Conservation (phyloP, 1,284 basidiomycete genomes). For the Puccinia polysora region DNA sequence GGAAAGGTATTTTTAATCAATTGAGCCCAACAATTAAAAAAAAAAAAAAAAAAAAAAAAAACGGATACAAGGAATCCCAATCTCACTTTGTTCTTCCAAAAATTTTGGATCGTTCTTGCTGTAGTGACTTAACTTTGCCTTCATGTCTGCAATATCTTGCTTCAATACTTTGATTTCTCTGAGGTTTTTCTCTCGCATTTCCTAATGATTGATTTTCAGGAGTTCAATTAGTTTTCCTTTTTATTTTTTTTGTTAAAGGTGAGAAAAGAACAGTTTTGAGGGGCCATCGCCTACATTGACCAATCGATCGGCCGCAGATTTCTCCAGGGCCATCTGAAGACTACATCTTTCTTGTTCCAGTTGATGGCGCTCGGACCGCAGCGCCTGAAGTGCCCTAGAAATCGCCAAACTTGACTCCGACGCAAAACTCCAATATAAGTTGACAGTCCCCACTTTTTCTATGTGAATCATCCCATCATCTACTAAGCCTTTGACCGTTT, state of each 20-base stretch:
- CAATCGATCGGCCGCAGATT: slow-evolving; percentile 4
- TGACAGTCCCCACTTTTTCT: slow-evolving; percentile 40
- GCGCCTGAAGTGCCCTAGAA: not conserved
- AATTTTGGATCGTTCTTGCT: slow-evolving; percentile 17
- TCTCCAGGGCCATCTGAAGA: slow-evolving; percentile 9
- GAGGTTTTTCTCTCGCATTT: slow-evolving; percentile 22
- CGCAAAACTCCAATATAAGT: slow-evolving; percentile 41
- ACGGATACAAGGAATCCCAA: not conserved
- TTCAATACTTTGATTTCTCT: slow-evolving; percentile 15
- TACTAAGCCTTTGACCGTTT: slow-evolving; percentile 37
- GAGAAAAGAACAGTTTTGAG: not conserved
- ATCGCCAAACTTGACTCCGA: slow-evolving; percentile 12
- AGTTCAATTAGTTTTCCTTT: not conserved
- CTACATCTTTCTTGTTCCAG: not conserved
- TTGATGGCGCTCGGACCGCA: not conserved
- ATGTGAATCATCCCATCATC: slow-evolving; percentile 34
- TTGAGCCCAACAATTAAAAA: not conserved
- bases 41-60: not conserved
- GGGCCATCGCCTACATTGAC: slow-evolving; percentile 2
- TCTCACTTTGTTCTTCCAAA: slow-evolving; percentile 33
- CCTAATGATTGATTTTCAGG: not conserved
- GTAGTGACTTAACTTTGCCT: not conserved
- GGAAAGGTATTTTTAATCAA: not conserved
- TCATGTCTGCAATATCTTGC: slow-evolving; percentile 21
- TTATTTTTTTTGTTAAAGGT: not conserved